Evolutionary conservation across 371 early-diverging fungal genomes (phyloP), one percentile per base, ranked within the genome.

Genomic region (Haplosporangium sp.): DNA sequence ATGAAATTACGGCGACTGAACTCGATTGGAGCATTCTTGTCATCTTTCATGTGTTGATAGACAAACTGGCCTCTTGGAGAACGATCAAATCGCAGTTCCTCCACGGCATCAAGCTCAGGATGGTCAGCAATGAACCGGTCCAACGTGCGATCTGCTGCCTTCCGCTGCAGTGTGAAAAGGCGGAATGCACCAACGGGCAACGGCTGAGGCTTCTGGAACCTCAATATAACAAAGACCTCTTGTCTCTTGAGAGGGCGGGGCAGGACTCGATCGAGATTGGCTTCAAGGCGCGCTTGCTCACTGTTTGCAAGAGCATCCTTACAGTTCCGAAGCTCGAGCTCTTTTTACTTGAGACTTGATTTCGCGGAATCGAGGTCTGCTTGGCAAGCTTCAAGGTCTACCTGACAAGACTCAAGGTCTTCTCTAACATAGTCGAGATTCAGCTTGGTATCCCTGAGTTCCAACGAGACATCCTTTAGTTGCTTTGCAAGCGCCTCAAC

Each of bases 41-140:
- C n/a, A n/a, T n/a, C n/a, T n/a, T n/a, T n/a, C n/a, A n/a, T n/a
- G n/a, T n/a, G n/a, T n/a, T n/a, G n/a, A n/a, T n/a, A n/a, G n/a
- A n/a, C n/a, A n/a, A n/a, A n/a, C n/a, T n/a, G n/a, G n/a, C n/a
- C n/a, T n/a, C n/a, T n/a, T n/a, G n/a, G n/a, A n/a, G n/a, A n/a
- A n/a, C n/a, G n/a, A n/a, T n/a, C n/a, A n/a, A n/a, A n/a, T n/a
- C 61, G 69, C 40, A 68, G 39, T 61, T 68, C 69, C 27, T 67
- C 52, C 47, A 67, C 58, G 6, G 60, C 59, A 66, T 66, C 67
- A 37, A 66, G 48, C 48, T 67, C 60, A 19, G 60, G 67, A 34
- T 67, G 20, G 9, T 59, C 48, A 38, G 48, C 67, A 8, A 59
- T 67, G 67, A 59, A 58, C 50, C 48, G 58, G 67, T 48, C 37